Percentiles rank a stretch among this genome's conserved stretches.
Evolutionary conservation across 805 yeast genomes (phyloP).

Genomic region (Candida stauntonica): DNA sequence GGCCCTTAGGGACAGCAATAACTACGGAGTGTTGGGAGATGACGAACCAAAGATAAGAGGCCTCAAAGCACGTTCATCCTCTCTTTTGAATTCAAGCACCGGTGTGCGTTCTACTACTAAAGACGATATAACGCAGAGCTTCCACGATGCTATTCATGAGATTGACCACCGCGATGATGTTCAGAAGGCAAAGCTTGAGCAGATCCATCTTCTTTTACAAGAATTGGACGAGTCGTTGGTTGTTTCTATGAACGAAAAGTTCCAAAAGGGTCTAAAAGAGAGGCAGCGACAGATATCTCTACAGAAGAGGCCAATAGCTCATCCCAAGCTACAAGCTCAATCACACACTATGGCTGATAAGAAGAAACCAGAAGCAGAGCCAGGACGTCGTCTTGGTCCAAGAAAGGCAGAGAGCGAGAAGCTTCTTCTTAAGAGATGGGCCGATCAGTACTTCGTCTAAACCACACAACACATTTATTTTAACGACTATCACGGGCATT

Average conservation of each 20-base stretch:
- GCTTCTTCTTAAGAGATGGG: constrained; percentile 45
- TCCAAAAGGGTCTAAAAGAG: constrained; percentile 6
- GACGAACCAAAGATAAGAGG: no score
- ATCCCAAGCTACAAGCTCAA: no score
- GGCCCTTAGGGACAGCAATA: neutral
- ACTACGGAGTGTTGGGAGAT: no score
- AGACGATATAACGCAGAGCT: constrained; percentile 5
- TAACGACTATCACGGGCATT: no score
- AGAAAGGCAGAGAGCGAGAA: constrained; percentile 34
- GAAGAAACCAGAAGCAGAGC: no score
- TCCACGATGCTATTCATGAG: constrained; percentile 6
- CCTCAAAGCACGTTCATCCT: no score
- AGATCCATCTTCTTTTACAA: constrained; percentile 14
- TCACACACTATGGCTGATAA: constrained; percentile 1
- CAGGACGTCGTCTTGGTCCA: constrained; percentile 10
- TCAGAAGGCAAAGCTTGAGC: constrained; percentile 16
- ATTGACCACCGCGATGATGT: constrained; percentile 11
- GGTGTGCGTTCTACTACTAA: no score
- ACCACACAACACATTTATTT: neutral
- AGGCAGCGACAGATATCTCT: no score
- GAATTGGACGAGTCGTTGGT: constrained; percentile 16
- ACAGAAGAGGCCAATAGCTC: neutral
- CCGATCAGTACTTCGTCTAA: constrained; percentile 30
- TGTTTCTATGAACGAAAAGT: constrained; percentile 3
- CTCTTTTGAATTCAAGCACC: neutral